Conservation (phyloP, 176 grass and related monocot genomes). For the Zea mays region DNA sequence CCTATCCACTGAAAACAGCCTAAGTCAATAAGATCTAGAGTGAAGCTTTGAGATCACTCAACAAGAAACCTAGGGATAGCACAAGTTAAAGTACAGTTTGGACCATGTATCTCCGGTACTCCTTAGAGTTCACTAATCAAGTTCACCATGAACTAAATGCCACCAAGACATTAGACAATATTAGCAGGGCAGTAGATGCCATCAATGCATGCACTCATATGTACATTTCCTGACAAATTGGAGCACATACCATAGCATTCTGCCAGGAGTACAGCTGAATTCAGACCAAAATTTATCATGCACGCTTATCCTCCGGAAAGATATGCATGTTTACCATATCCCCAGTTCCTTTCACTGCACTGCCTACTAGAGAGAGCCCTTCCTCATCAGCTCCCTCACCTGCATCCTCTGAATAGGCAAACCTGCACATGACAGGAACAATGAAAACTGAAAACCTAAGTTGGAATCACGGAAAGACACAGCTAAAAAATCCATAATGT, state of each 20-base stretch:
- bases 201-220: background rate
- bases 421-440: slow-evolving; percentile 54
- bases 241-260: slow-evolving; percentile 58
- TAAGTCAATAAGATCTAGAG: background rate
- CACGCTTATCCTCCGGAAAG: slow-evolving; percentile 93
- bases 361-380: slow-evolving; percentile 77
- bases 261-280: slow-evolving; percentile 39
- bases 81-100: background rate
- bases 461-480: background rate
- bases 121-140: slow-evolving; percentile 8
- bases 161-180: too few species aligned
- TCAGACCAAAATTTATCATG: slow-evolving; percentile 47
- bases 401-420: slow-evolving; percentile 85
- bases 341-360: slow-evolving; percentile 75
- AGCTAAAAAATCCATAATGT: background rate
- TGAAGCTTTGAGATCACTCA: slow-evolving; percentile 12
- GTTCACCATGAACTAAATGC: background rate
- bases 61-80: background rate
- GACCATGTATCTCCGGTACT: background rate
- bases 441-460: background rate
- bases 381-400: slow-evolving; percentile 89
- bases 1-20: too few species aligned
- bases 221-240: background rate
- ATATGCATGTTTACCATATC: slow-evolving; percentile 82
- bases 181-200: too few species aligned